These are phyloP conservation scores for Penicillium paneum DNA, from an alignment of 2,329 filamentous ascomycete species.

Conservation along the genomic window DNA sequence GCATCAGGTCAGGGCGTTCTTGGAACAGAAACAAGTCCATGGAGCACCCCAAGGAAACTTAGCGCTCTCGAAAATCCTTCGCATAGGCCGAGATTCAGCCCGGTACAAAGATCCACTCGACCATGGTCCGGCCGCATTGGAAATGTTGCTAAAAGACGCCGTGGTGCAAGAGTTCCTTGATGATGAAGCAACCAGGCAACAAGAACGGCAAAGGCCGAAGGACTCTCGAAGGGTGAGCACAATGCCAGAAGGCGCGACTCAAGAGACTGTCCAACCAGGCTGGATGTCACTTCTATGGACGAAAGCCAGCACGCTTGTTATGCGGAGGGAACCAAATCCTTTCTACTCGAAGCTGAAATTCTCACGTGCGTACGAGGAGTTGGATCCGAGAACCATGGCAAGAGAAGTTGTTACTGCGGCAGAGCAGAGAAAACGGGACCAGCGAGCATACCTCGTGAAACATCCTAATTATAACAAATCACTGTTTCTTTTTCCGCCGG, in stretches of 20 bases:
- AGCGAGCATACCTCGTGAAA: conserved; percentile 81
- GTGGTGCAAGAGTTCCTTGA: conserved; percentile 94
- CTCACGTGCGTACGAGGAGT: conserved; percentile 67
- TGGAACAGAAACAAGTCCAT: conserved; percentile 84
- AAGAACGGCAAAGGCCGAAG: conserved; percentile 15
- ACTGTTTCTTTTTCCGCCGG: conserved; percentile 77
- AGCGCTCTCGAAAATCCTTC: conserved; percentile 57
- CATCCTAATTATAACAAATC: conserved; percentile 92
- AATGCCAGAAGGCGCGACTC: conserved; percentile 29
- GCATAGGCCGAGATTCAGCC: conserved; percentile 59
- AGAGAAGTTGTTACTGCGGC: conserved; percentile 83
- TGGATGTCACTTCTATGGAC: conserved; percentile 61
- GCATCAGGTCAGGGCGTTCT: conserved; percentile 91
- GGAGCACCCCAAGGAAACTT: conserved; percentile 67
- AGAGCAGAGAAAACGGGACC: conserved; percentile 77
- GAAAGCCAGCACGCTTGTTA: conserved; percentile 55
- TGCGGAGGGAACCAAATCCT: conserved; percentile 77
- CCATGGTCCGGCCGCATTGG: conserved; percentile 85
- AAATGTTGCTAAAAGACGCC: conserved; percentile 94
- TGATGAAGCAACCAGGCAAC: conserved; percentile 52
- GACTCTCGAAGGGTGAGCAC: conserved; percentile 31
- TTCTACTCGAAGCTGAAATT: conserved; percentile 84
- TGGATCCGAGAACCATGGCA: conserved; percentile 84
- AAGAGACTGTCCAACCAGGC: conserved; percentile 54
- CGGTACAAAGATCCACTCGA: conserved; percentile 76